Conservation (phyloP, 371 early-diverging fungal species). For the Basidiobolus meristosporus region DNA sequence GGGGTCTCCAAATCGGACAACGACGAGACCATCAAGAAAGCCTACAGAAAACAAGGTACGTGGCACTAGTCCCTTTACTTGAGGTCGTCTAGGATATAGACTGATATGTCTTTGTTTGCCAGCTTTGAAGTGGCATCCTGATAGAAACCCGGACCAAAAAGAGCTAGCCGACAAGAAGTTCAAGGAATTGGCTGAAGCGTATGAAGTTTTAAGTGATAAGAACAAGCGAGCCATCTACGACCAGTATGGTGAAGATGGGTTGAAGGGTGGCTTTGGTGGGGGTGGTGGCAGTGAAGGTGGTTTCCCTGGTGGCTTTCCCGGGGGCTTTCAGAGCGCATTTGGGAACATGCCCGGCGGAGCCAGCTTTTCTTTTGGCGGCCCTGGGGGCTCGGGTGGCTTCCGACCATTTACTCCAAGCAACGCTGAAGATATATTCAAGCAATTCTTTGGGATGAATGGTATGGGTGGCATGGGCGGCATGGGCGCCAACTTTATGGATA, state of each 20-base stretch:
- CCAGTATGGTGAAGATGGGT: slow-evolving; percentile 80
- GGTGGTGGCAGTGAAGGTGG: slow-evolving; percentile 21
- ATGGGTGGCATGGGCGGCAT: slow-evolving; percentile 19
- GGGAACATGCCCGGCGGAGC: slow-evolving; percentile 21
- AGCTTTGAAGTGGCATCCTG: slow-evolving; percentile 12
- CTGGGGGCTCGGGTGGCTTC: slow-evolving; percentile 30
- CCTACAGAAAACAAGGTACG: slow-evolving; percentile 77
- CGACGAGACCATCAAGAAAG: slow-evolving; percentile 78
- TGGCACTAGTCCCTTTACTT: no score
- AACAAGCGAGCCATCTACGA: slow-evolving; percentile 74
- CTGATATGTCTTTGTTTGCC: neutral
- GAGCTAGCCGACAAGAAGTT: slow-evolving; percentile 41
- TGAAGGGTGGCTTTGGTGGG: slow-evolving; percentile 36
- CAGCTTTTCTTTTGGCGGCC: slow-evolving; percentile 23
- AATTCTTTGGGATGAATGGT: slow-evolving; percentile 55
- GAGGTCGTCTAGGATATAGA: no score
- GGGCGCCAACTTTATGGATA: slow-evolving; percentile 15
- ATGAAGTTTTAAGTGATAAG: slow-evolving; percentile 86
- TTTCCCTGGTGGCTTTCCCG: slow-evolving; percentile 24
- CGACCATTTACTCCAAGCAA: slow-evolving; percentile 56
- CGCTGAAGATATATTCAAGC: slow-evolving; percentile 83
- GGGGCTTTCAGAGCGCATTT: no score
- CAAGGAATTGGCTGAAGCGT: slow-evolving; percentile 74
- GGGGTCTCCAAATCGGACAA: slow-evolving; percentile 63
- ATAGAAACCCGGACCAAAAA: slow-evolving; percentile 3